Percentiles rank a stretch among this genome's conserved stretches.
These are phyloP conservation scores for Cylindrotheca closterium DNA, from an alignment of 108 stramenopile genomes.

Conservation along the genomic window DNA sequence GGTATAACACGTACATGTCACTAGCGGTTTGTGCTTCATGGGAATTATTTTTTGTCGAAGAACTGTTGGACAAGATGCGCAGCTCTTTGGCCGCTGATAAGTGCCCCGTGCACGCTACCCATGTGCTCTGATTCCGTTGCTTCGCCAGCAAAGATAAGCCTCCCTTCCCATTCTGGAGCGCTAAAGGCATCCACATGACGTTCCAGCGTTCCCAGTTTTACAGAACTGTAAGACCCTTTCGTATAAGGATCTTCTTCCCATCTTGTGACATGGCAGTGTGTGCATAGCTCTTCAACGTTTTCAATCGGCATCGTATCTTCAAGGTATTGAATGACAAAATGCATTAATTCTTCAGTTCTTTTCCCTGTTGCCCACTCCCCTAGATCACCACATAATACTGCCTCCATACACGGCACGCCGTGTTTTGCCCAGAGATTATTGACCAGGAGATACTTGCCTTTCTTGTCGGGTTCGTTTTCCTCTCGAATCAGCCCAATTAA, in stretches of 20 bases:
- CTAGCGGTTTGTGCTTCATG: no score
- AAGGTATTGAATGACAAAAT: constrained; percentile 47
- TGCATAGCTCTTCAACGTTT: constrained; percentile 18
- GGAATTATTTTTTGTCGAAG: no score
- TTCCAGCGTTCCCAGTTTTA: constrained; percentile 37
- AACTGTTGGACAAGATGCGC: constrained; percentile 35
- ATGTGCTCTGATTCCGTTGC: constrained; percentile 46
- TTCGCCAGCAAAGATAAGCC: constrained; percentile 57
- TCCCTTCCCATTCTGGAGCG: constrained; percentile 46
- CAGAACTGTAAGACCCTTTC: constrained; percentile 48
- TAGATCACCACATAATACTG: constrained; percentile 33
- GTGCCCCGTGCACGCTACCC: constrained; percentile 63
- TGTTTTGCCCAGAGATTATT: constrained; percentile 53
- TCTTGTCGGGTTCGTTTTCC: constrained; percentile 3
- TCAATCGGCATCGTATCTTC: constrained; percentile 37
- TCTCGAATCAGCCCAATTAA: constrained; percentile 52
- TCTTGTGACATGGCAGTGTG: constrained; percentile 48
- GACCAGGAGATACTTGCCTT: constrained; percentile 37
- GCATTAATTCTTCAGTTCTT: constrained; percentile 33
- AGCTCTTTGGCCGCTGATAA: constrained; percentile 46
- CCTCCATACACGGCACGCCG: constrained; percentile 53
- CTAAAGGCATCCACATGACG: constrained; percentile 34
- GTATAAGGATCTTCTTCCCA: constrained; percentile 64
- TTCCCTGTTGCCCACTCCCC: constrained; percentile 45
- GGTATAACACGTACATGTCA: no score